Conservation (phyloP, 306 rosid genomes). For the Acacia crassicarpa region DNA sequence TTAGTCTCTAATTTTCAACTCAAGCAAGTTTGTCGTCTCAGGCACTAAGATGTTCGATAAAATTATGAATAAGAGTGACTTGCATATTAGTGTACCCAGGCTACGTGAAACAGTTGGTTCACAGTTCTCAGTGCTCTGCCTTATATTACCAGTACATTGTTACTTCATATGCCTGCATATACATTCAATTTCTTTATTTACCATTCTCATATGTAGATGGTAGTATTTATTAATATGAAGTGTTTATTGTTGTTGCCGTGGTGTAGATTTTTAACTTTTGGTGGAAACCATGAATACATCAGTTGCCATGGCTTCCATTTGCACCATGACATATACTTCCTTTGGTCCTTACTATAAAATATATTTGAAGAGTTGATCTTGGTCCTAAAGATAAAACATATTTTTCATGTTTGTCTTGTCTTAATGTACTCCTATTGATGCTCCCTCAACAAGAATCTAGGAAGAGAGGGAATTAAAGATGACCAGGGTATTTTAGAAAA, state of each 20-base stretch:
- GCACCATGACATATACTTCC: too few species aligned
- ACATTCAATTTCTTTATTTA: background rate
- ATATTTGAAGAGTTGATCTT: too few species aligned
- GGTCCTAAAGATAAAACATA: too few species aligned
- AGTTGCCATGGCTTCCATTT: background rate
- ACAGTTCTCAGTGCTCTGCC: slow-evolving; percentile 5
- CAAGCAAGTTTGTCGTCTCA: background rate
- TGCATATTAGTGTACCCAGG: slow-evolving; percentile 6
- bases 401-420: too few species aligned
- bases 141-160: slow-evolving; percentile 1
- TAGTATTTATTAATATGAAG: background rate
- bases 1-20: background rate
- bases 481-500: too few species aligned
- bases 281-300: background rate
- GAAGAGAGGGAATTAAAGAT: too few species aligned
- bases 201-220: background rate
- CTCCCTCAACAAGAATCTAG: too few species aligned
- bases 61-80: slow-evolving; percentile 14
- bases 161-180: background rate
- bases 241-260: background rate
- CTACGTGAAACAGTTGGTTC: background rate
- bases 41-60: background rate
- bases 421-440: too few species aligned
- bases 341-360: too few species aligned
- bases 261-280: background rate